Evolutionary conservation across 192 early-diverging fungal species (phyloP).

Genomic region (Coemansia sp.): DNA sequence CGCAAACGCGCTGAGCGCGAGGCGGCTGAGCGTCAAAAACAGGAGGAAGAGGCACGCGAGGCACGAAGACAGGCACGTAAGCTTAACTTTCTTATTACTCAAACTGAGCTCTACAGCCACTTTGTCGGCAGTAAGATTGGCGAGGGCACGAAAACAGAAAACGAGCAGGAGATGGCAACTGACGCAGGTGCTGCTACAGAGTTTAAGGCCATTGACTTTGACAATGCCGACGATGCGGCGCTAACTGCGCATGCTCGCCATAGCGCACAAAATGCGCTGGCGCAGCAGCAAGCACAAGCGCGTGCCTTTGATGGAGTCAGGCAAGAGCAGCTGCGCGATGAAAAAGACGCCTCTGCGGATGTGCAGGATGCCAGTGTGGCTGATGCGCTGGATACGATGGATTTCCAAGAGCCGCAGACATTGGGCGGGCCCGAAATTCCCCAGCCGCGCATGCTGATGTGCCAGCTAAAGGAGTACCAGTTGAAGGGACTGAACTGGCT

Average conservation of each 20-base stretch:
- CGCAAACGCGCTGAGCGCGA: constrained; percentile 87
- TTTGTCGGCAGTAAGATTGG: constrained; percentile 83
- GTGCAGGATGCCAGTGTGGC: constrained; percentile 43
- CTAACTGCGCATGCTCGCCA: constrained; percentile 68
- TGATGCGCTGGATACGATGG: constrained; percentile 72
- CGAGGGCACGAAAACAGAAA: constrained; percentile 14
- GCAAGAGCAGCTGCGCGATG: constrained; percentile 15
- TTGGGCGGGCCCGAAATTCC: constrained; percentile 70
- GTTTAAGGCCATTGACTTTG: constrained; percentile 74
- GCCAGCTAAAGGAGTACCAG: constrained; percentile 78
- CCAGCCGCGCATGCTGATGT: constrained; percentile 86
- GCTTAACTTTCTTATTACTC: constrained; percentile 88
- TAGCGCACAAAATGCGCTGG: constrained; percentile 75
- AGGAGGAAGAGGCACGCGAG: constrained; percentile 83
- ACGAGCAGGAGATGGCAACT: constrained; percentile 11
- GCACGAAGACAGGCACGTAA: constrained; percentile 80
- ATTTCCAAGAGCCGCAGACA: constrained; percentile 80
- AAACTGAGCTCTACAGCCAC: constrained; percentile 90
- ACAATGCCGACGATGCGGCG: constrained; percentile 69
- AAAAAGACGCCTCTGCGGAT: constrained; percentile 8
- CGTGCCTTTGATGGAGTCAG: constrained; percentile 67
- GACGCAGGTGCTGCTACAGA: constrained; percentile 1
- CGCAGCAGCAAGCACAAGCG: constrained; percentile 64
- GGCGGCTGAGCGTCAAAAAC: constrained; percentile 69
- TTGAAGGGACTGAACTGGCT: constrained; percentile 86